Evolutionary conservation across 371 early-diverging fungal genomes (phyloP).

Genomic region (Haplosporangium sp.): DNA sequence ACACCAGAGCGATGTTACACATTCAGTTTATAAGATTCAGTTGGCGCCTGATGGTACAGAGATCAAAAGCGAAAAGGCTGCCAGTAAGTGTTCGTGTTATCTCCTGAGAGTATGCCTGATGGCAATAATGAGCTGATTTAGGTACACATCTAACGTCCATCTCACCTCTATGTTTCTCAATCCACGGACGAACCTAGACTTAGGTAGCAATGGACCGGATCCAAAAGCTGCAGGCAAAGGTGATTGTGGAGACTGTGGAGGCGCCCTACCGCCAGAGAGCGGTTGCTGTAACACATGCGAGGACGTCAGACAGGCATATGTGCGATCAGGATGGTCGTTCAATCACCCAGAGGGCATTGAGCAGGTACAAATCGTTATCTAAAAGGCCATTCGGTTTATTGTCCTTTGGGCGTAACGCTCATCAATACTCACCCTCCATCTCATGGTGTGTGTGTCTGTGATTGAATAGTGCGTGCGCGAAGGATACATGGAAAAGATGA

Average conservation of each 20-base stretch:
- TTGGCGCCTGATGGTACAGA: conserved; percentile 74
- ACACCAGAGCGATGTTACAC: conserved; percentile 83
- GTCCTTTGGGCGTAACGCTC: not conserved
- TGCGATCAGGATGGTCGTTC: conserved; percentile 84
- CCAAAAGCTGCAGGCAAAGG: conserved; percentile 57
- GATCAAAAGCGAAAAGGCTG: conserved; percentile 67
- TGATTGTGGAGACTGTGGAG: conserved; percentile 94
- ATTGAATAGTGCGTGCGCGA: conserved; percentile 83
- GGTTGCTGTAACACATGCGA: conserved; percentile 97
- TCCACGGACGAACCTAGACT: conserved; percentile 12
- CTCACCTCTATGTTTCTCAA: no score
- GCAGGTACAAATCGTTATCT: conserved; percentile 65
- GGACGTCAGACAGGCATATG: conserved; percentile 90
- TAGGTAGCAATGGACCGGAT: conserved; percentile 53
- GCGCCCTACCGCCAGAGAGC: conserved; percentile 70
- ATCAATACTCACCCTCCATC: no score
- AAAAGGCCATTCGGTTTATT: not conserved
- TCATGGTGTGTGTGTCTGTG: not conserved
- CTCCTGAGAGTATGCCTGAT: not conserved
- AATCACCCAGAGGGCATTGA: conserved; percentile 78
- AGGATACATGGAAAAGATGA: conserved; percentile 81
- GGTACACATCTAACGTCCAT: not conserved
- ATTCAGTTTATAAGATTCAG: conserved; percentile 86
- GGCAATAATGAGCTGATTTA: no score
- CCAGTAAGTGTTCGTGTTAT: conserved; percentile 52